phyloP scores from a whole-genome alignment of 2,329 filamentous ascomycete genomes.

The Albophoma yamanashiensis region DNA sequence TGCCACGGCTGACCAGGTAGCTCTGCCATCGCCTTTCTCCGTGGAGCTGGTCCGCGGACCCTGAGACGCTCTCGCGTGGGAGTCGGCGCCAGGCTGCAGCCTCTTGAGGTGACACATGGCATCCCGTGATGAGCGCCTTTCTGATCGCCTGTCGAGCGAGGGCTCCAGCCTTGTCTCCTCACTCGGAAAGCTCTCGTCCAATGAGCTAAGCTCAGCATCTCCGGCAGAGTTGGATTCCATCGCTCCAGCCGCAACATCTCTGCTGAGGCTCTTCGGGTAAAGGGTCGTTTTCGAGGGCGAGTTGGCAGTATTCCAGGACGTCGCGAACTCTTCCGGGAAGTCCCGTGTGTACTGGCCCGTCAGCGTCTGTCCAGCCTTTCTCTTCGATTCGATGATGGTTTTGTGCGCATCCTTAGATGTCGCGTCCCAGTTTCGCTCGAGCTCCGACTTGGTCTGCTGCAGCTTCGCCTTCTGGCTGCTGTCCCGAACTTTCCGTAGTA shows the following conservation, averaged over 20 bases:
- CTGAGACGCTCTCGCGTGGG: conserved; percentile 33
- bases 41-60: conserved; percentile 37
- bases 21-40: conserved; percentile 27
- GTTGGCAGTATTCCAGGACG: conserved; percentile 26
- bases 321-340: conserved; percentile 40
- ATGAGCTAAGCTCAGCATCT: conserved; percentile 22
- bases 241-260: not conserved
- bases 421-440: conserved; percentile 4
- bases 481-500: conserved; percentile 15
- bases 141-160: conserved; percentile 15
- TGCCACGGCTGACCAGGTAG: conserved; percentile 23
- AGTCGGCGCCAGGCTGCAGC: conserved; percentile 14
- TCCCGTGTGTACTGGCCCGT: conserved; percentile 39
- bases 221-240: conserved; percentile 7
- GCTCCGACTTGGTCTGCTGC: conserved; percentile 7
- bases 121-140: not conserved
- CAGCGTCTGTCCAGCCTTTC: conserved; percentile 10
- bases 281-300: conserved; percentile 14
- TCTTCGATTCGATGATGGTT: not conserved
- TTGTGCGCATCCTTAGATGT: conserved; percentile 3
- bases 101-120: conserved; percentile 2
- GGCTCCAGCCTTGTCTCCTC: conserved; percentile 15
- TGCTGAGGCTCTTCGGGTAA: conserved; percentile 9
- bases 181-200: conserved; percentile 30
- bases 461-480: conserved; percentile 7